phyloP scores from a whole-genome alignment of 2,329 filamentous ascomycete genomes.

The Fusarium sp. region DNA sequence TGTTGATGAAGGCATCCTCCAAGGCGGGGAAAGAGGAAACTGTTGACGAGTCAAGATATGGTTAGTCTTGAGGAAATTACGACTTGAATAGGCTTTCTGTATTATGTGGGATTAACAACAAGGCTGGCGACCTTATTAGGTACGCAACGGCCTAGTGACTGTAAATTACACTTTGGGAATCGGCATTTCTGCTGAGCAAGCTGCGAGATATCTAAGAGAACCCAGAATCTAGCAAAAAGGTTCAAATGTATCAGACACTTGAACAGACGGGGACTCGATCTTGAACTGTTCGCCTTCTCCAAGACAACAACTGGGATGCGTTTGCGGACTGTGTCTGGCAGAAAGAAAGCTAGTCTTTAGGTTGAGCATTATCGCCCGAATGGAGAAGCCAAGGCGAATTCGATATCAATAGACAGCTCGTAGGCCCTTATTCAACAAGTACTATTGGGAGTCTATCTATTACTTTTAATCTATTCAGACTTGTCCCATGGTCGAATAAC shows the following conservation, averaged over 20 bases:
- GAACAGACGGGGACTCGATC: background rate
- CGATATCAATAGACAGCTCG: background rate
- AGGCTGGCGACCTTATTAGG: background rate
- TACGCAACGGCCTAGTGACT: no score
- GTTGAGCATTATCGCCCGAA: background rate
- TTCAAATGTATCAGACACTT: background rate
- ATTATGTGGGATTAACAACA: background rate
- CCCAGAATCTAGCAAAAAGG: background rate
- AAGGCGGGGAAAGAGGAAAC: background rate
- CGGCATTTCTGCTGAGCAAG: background rate
- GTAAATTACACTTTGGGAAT: background rate
- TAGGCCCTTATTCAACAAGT: background rate
- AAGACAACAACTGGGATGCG: background rate
- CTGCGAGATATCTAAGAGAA: background rate
- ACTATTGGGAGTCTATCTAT: background rate
- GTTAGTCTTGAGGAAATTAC: background rate
- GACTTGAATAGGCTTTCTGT: background rate
- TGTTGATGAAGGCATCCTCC: background rate
- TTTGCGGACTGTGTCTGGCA: background rate
- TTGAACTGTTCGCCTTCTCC: no score
- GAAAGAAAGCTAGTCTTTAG: background rate
- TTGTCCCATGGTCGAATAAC: constrained; percentile 30
- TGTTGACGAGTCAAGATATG: background rate
- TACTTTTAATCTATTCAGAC: background rate
- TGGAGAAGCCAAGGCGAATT: background rate